Conservation (phyloP, 164 flowering plant genomes). For the Litsea cubeba region DNA sequence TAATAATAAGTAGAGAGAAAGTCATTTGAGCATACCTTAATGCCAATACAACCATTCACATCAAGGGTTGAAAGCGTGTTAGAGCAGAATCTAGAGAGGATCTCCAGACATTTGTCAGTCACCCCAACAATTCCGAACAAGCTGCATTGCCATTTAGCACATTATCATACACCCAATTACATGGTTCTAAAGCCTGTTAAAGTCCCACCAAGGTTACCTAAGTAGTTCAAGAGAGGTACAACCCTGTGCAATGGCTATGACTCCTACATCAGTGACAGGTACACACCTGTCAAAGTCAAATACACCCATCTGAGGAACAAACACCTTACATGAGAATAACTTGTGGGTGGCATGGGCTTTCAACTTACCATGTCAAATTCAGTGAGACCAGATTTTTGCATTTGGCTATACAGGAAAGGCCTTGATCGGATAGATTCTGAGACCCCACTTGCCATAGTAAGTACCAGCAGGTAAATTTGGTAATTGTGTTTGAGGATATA, state of each 20-base stretch:
- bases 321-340: not conserved
- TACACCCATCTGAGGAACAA: not conserved
- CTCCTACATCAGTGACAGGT: slow-evolving; percentile 68
- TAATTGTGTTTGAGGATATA: not conserved
- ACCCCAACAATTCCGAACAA: slow-evolving; percentile 91
- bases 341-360: not conserved
- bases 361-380: slow-evolving; percentile 81
- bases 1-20: not conserved
- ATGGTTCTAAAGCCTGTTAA: not conserved
- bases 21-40: slow-evolving; percentile 44
- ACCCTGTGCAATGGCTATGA: slow-evolving; percentile 62
- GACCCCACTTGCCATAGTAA: slow-evolving; percentile 10
- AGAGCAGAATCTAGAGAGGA: slow-evolving; percentile 59
- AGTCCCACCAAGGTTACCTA: slow-evolving; percentile 40
- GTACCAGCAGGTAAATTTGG: not conserved
- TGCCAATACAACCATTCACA: slow-evolving; percentile 90
- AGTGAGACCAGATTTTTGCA: slow-evolving; percentile 64
- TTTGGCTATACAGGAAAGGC: slow-evolving; percentile 63
- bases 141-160: slow-evolving; percentile 37
- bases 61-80: slow-evolving; percentile 74
- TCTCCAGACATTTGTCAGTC: slow-evolving; percentile 78
- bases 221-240: slow-evolving; percentile 78
- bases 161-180: not conserved
- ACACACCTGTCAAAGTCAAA: slow-evolving; percentile 59
- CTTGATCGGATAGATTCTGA: slow-evolving; percentile 86